phyloP scores from a whole-genome alignment of 371 early-diverging fungal genomes.

The Mortierella sp. region DNA sequence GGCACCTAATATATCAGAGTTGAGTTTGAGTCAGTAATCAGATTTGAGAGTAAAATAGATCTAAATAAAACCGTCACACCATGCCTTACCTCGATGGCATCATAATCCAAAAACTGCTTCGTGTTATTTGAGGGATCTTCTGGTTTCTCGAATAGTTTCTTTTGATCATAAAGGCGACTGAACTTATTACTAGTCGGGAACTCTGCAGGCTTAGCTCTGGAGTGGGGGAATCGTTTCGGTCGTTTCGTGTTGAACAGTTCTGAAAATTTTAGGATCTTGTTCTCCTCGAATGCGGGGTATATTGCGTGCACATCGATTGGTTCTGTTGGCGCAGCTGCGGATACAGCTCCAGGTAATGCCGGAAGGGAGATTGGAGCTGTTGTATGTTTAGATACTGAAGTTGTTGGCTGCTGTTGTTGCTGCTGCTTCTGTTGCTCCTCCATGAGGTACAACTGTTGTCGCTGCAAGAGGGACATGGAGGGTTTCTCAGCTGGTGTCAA shows the following conservation, averaged over 20 bases:
- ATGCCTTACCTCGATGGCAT: conserved; percentile 16
- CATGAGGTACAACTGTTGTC: conserved; percentile 32
- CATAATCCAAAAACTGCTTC: conserved; percentile 27
- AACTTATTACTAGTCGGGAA: conserved; percentile 32
- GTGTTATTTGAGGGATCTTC: conserved; percentile 24
- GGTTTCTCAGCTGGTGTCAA: conserved; percentile 3
- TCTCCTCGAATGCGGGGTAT: conserved; percentile 76
- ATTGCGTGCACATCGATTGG: conserved; percentile 65
- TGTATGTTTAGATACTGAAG: conserved; percentile 7
- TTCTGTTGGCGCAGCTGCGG: conserved; percentile 18
- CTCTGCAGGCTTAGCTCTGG: conserved; percentile 46
- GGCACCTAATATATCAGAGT: conserved; percentile 19
- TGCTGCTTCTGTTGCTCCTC: conserved; percentile 39
- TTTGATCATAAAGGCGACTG: conserved; percentile 19
- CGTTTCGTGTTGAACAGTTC: conserved; percentile 68
- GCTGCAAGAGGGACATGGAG: conserved; percentile 32
- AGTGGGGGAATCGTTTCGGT: conserved; percentile 38
- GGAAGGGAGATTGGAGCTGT: not conserved
- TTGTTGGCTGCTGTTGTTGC: conserved; percentile 31
- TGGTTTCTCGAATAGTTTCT: conserved; percentile 49
- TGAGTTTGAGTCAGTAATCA: not conserved
- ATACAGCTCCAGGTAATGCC: conserved; percentile 21
- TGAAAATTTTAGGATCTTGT: conserved; percentile 74
- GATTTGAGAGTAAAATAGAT: not conserved
- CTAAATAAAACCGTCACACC: not conserved